Conservation (phyloP, 2,329 filamentous ascomycete genomes). For the Scedosporium dehoogii region DNA sequence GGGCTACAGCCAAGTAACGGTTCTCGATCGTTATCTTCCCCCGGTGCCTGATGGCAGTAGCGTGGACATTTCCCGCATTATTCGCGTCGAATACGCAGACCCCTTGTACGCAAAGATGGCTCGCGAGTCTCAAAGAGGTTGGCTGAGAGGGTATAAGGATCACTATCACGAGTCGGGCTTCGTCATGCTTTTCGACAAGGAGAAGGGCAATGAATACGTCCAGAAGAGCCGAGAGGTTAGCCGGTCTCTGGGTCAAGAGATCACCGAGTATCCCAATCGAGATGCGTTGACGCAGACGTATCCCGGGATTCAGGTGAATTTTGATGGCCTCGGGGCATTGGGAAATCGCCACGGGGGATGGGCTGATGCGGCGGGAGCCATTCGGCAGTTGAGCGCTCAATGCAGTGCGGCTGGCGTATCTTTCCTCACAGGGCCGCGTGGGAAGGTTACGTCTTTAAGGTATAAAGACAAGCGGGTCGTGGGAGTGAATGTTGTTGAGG, state of each 20-base stretch:
- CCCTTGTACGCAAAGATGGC: constrained; percentile 67
- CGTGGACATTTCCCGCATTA: constrained; percentile 54
- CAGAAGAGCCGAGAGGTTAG: constrained; percentile 36
- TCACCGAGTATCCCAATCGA: not conserved
- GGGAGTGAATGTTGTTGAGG: constrained; percentile 43
- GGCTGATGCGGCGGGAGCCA: constrained; percentile 67
- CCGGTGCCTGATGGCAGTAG: constrained; percentile 49
- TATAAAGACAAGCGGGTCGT: constrained; percentile 24
- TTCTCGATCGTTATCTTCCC: constrained; percentile 52
- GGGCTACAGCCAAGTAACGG: constrained; percentile 46
- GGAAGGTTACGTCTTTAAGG: constrained; percentile 33
- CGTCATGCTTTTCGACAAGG: not conserved
- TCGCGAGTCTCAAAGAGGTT: constrained; percentile 57
- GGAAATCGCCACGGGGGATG: constrained; percentile 67
- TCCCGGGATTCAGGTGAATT: constrained; percentile 33
- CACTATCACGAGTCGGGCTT: not conserved
- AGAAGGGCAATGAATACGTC: constrained; percentile 43
- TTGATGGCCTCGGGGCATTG: constrained; percentile 46
- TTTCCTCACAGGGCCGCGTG: constrained; percentile 33
- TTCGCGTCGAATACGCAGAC: constrained; percentile 71
- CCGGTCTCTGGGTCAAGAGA: not conserved
- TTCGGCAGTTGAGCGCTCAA: constrained; percentile 25
- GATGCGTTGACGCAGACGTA: not conserved
- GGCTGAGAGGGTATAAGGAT: constrained; percentile 40
- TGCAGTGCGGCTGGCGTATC: constrained; percentile 47